Conservation (phyloP, 2,329 filamentous ascomycete species). For the Diaporthe sp. region DNA sequence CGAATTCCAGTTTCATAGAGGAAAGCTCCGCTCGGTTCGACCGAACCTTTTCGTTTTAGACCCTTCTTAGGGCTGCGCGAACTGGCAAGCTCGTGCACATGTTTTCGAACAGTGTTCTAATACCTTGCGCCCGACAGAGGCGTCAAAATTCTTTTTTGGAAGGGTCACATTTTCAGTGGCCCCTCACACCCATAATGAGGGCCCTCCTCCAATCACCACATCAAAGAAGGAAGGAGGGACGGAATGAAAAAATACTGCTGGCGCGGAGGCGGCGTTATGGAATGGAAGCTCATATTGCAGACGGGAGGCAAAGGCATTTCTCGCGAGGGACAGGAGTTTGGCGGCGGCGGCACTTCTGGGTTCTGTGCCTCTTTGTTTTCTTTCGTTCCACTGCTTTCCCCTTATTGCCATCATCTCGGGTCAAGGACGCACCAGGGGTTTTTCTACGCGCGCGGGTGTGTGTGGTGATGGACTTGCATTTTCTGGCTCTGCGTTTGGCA, state of each 20-base stretch:
- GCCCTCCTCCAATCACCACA: neutral
- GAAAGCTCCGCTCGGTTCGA: neutral
- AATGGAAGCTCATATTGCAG: neutral
- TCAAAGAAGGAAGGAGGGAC: neutral
- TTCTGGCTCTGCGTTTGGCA: constrained; percentile 19
- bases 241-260: neutral
- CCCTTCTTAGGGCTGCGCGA: neutral
- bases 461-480: constrained; percentile 8
- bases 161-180: neutral
- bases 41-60: neutral
- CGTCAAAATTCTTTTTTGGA: neutral
- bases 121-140: neutral
- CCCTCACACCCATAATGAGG: neutral
- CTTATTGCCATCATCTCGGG: neutral
- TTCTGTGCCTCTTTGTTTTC: neutral
- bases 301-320: neutral
- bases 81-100: constrained; percentile 2
- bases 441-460: neutral
- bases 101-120: neutral
- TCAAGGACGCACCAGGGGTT: neutral
- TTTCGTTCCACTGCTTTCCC: neutral
- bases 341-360: neutral
- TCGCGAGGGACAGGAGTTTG: constrained; percentile 20
- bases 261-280: constrained; percentile 13
- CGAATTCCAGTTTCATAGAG: neutral